Conservation (phyloP, 2,329 filamentous ascomycete genomes). For the Ceratocystis cacaofunesta region DNA sequence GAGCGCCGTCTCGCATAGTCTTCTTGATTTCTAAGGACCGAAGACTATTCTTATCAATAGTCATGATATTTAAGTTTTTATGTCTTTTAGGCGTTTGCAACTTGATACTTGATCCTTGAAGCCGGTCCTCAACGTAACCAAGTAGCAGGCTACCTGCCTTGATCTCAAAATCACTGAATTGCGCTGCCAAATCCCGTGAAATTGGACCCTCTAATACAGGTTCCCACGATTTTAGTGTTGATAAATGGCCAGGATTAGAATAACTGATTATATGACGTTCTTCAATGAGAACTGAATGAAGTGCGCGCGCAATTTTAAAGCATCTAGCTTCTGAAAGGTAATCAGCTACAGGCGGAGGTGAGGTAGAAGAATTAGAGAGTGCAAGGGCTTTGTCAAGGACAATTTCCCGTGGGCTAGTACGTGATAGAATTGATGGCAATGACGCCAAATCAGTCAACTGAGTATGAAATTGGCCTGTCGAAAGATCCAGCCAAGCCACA, state of each 20-base stretch:
- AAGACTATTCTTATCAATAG: conserved; percentile 82
- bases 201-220: conserved; percentile 64
- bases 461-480: conserved; percentile 86
- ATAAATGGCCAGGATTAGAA: conserved; percentile 34
- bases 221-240: conserved; percentile 50
- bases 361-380: neutral
- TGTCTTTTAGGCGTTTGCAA: conserved; percentile 69
- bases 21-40: conserved; percentile 76
- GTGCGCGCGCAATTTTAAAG: conserved; percentile 34
- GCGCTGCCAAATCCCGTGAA: conserved; percentile 32
- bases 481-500: conserved; percentile 86
- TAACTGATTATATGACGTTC: conserved; percentile 67
- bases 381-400: conserved; percentile 47
- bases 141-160: conserved; percentile 67
- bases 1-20: conserved; percentile 65
- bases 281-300: conserved; percentile 56
- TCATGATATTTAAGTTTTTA: conserved; percentile 63
- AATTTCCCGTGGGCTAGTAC: conserved; percentile 73
- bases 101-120: conserved; percentile 65
- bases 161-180: conserved; percentile 56
- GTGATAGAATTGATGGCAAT: conserved; percentile 65
- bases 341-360: neutral
- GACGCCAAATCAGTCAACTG: conserved; percentile 57
- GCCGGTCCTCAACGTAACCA: conserved; percentile 64
- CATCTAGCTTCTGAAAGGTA: neutral